phyloP scores from a whole-genome alignment of 2,329 filamentous ascomycete species.

The Pseudopyrenochaeta lycopersici region DNA sequence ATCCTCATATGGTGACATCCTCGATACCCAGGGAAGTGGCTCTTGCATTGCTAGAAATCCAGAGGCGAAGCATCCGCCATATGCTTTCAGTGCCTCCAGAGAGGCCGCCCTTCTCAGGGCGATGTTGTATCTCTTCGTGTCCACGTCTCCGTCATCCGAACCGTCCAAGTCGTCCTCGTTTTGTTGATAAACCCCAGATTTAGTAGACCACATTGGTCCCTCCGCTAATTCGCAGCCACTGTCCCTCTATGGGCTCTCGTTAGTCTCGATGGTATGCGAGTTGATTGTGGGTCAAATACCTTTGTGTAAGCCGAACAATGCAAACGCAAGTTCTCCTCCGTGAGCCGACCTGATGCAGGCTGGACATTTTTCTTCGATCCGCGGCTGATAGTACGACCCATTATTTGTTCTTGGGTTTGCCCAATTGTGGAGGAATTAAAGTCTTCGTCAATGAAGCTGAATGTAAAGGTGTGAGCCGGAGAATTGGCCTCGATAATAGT shows the following conservation, averaged over 20 bases:
- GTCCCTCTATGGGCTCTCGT: constrained; percentile 10
- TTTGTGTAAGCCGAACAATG: constrained; percentile 35
- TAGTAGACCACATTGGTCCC: constrained; percentile 20
- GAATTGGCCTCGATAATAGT: background rate
- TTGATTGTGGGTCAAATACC: constrained; percentile 22
- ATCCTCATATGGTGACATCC: constrained; percentile 25
- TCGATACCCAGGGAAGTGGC: constrained; percentile 33
- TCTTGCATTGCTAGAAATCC: constrained; percentile 37
- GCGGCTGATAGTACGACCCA: background rate
- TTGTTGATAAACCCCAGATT: constrained; percentile 24
- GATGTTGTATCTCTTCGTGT: constrained; percentile 24
- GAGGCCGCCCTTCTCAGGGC: constrained; percentile 35
- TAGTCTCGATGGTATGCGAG: constrained; percentile 3
- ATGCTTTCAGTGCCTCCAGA: constrained; percentile 42
- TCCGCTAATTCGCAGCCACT: constrained; percentile 17
- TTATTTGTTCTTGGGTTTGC: background rate
- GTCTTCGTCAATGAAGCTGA: background rate
- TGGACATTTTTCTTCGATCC: background rate
- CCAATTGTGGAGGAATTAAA: background rate
- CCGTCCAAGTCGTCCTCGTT: constrained; percentile 28
- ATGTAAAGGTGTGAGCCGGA: background rate
- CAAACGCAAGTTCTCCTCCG: constrained; percentile 42
- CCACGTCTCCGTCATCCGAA: constrained; percentile 32
- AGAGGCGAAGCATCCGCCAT: constrained; percentile 43
- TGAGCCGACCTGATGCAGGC: constrained; percentile 19